Evolutionary conservation across 768 basidiomycete species (phyloP), one percentile per base, ranked within the genome.

Genomic region (Fomitopsis serialis): DNA sequence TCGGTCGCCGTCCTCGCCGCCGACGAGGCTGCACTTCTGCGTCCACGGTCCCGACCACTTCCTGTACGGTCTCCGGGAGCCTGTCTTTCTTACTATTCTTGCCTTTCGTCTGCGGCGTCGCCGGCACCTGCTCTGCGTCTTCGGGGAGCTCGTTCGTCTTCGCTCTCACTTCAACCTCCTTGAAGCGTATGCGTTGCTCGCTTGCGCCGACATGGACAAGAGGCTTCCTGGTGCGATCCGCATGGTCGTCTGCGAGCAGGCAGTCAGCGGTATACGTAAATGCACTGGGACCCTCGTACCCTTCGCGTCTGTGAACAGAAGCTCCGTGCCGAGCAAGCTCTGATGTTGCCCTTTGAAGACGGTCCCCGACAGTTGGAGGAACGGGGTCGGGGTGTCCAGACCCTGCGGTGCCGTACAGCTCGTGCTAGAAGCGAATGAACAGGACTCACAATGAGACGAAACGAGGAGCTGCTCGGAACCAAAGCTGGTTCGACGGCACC

Each of bases 311-410:
- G 80, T 78, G 65, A 92, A 91, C 19, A 92, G 62, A 23, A 92
- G 68, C 61, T 92, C 89, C 0, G 87, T 86, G 2, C 90, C 90
- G 2, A 92, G 70, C 3, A 92, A 73, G 17, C 72, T 63, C 52
- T 87, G 80, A 55, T 90, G 82, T 35, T 74, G 70, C 0, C 90
- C 90, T 65, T 83, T 83, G 57, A 91, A 75, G 19, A 89, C 74
- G 1, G 86, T 85, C 2, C 89, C 88, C 4, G 85, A 83, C 0
- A 92, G 73, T 58, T 92, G 90, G 21, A 92, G 67, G 58, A 82
- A 89, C 0, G 90, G 89, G 0, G 81, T 85, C 0, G 87, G 80
- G 0, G 87, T 87, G 62, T 92, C 88, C 22, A 92, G 66, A 1
- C 89, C 89, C 90, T 69, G 44, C 22, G 2, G 35, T 52, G 23